phyloP scores from a whole-genome alignment of 2,329 filamentous ascomycete species.

The Aspergillus sp. region DNA sequence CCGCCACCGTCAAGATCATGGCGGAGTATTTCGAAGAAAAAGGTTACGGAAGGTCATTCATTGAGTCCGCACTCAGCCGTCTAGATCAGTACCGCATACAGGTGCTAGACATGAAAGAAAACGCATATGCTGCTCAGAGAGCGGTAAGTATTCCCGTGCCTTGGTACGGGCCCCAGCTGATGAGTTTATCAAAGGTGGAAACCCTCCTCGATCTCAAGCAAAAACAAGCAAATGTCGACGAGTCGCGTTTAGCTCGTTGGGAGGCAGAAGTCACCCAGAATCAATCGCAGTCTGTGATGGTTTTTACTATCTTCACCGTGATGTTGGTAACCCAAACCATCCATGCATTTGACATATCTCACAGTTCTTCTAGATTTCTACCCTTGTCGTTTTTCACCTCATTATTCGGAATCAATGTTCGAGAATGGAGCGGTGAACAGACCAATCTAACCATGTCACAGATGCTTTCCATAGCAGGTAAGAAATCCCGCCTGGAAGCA shows the following conservation, averaged over 20 bases:
- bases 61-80: conserved; percentile 53
- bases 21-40: conserved; percentile 29
- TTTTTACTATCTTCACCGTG: conserved; percentile 60
- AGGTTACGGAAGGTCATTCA: conserved; percentile 50
- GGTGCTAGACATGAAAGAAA: conserved; percentile 56
- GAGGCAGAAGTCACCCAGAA: conserved; percentile 63
- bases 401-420: conserved; percentile 65
- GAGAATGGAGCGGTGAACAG: conserved; percentile 55
- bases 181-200: conserved; percentile 49
- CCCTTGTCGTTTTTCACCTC: conserved; percentile 65
- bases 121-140: conserved; percentile 58
- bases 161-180: neutral
- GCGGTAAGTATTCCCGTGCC: conserved; percentile 43
- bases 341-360: neutral
- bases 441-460: conserved; percentile 34
- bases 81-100: conserved; percentile 57
- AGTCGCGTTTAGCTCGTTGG: conserved; percentile 61
- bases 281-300: conserved; percentile 62
- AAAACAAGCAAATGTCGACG: conserved; percentile 65
- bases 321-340: conserved; percentile 38
- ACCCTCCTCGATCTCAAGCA: conserved; percentile 67
- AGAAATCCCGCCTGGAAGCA: neutral
- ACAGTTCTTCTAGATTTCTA: conserved; percentile 45
- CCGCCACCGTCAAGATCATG: conserved; percentile 47
- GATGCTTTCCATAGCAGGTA: conserved; percentile 32